Conservation (phyloP, 1,284 basidiomycete species). For the Cutaneotrichosporon sp. region DNA sequence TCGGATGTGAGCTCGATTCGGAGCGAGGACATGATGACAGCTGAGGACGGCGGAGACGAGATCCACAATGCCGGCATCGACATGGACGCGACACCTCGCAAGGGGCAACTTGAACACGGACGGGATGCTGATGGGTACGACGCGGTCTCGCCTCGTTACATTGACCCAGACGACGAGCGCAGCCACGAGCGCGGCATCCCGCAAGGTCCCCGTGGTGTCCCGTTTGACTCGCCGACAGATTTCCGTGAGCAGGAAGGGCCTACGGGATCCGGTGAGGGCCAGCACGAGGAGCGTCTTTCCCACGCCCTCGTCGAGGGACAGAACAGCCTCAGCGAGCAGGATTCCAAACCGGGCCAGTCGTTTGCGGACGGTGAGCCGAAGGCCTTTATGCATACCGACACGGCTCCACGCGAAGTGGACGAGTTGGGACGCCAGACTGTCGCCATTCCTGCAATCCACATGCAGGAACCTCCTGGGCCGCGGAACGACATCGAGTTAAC, state of each 20-base stretch:
- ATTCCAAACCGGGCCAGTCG: background rate
- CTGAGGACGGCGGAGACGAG: background rate
- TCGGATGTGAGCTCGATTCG: background rate
- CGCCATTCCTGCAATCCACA: constrained; percentile 31
- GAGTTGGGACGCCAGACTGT: constrained; percentile 28
- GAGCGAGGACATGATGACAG: background rate
- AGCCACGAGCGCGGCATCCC: constrained; percentile 17
- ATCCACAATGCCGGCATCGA: background rate
- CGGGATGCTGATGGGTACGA: background rate
- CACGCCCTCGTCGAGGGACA: constrained; percentile 11
- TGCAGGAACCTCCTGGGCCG: constrained; percentile 39
- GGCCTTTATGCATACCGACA: background rate
- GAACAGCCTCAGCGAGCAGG: background rate
- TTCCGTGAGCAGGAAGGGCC: constrained; percentile 30
- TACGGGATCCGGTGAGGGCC: constrained; percentile 27
- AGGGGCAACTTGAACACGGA: background rate
- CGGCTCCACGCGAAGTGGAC: constrained; percentile 5
- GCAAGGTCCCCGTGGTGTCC: constrained; percentile 6
- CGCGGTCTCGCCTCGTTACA: background rate
- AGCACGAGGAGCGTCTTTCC: constrained; percentile 25
- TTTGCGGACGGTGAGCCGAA: constrained; percentile 2
- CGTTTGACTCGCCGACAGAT: constrained; percentile 2
- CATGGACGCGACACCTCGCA: background rate
- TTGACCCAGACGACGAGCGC: background rate
- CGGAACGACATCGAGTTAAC: constrained; percentile 41